Evolutionary conservation across 2,329 filamentous ascomycete species (phyloP).

Genomic region (Trichophyton mentagrophytes): DNA sequence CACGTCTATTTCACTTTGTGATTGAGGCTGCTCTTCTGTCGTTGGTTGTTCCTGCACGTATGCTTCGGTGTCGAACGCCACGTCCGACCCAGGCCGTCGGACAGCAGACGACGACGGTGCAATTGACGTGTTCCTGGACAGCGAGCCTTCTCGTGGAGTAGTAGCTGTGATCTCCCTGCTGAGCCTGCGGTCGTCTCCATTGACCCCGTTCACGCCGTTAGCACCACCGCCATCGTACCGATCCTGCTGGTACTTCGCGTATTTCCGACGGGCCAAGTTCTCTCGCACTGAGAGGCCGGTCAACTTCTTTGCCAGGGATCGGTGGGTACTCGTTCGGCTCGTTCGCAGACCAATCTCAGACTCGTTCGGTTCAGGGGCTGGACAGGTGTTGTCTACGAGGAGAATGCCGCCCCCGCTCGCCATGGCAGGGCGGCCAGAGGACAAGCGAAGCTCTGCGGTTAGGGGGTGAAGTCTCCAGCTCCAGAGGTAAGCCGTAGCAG

Average conservation of each 20-base stretch:
- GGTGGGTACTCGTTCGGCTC: constrained; percentile 11
- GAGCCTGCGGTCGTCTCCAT: not conserved
- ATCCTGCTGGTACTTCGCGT: constrained; percentile 42
- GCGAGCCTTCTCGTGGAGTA: constrained; percentile 1
- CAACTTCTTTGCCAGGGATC: constrained; percentile 20
- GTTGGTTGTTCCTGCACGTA: not conserved
- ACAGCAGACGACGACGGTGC: not conserved
- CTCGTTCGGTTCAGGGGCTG: constrained; percentile 13
- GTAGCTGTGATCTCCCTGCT: constrained; percentile 5
- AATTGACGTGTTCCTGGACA: not conserved
- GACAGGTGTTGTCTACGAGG: constrained; percentile 31
- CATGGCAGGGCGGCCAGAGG: constrained; percentile 15
- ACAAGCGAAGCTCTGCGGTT: not conserved
- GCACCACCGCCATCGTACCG: constrained; percentile 32
- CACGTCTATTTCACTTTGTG: constrained; percentile 57
- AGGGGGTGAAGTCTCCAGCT: not conserved
- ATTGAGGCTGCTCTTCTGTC: constrained; percentile 15
- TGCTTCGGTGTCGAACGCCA: not conserved
- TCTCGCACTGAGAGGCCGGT: constrained; percentile 27
- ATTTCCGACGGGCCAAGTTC: constrained; percentile 32
- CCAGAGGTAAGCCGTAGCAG: not conserved
- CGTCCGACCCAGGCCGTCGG: not conserved
- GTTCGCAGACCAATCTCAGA: constrained; percentile 17
- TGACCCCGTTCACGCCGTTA: not conserved
- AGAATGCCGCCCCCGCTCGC: constrained; percentile 19